These are phyloP conservation scores for Monosporascus sp. DNA, from an alignment of 2,329 filamentous ascomycete species.

Conservation along the genomic window DNA sequence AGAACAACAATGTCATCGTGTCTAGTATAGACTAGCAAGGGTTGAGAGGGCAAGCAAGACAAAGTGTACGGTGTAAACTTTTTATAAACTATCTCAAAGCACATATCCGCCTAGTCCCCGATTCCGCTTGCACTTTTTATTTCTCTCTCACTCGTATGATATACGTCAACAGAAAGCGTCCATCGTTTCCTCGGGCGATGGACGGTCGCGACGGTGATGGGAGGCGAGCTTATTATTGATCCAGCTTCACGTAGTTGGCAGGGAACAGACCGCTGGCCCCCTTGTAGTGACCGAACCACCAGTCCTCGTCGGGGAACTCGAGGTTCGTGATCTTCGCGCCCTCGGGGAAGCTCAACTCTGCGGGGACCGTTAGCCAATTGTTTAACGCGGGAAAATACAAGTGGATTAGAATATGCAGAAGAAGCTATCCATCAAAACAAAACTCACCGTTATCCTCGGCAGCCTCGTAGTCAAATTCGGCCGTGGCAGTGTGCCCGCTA, in stretches of 20 bases:
- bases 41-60: no score
- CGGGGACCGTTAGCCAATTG: constrained; percentile 35
- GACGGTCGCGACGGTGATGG: background rate
- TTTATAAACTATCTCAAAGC: no score
- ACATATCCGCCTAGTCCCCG: no score
- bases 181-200: no score
- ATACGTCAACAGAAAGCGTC: no score
- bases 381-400: background rate
- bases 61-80: no score
- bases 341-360: constrained; percentile 78
- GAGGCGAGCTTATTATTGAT: constrained; percentile 25
- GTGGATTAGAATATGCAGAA: background rate
- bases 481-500: constrained; percentile 65
- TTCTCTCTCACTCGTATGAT: no score
- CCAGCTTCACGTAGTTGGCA: constrained; percentile 62
- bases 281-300: constrained; percentile 89
- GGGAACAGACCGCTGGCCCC: constrained; percentile 81
- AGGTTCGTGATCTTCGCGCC: constrained; percentile 75
- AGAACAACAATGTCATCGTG: no score
- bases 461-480: constrained; percentile 93
- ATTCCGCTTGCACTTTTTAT: no score
- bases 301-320: constrained; percentile 96
- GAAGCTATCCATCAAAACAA: background rate
- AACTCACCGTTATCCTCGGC: constrained; percentile 83
- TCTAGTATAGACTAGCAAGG: no score